phyloP scores from a whole-genome alignment of 495 filamentous ascomycete species.

The Penicillium soppii region DNA sequence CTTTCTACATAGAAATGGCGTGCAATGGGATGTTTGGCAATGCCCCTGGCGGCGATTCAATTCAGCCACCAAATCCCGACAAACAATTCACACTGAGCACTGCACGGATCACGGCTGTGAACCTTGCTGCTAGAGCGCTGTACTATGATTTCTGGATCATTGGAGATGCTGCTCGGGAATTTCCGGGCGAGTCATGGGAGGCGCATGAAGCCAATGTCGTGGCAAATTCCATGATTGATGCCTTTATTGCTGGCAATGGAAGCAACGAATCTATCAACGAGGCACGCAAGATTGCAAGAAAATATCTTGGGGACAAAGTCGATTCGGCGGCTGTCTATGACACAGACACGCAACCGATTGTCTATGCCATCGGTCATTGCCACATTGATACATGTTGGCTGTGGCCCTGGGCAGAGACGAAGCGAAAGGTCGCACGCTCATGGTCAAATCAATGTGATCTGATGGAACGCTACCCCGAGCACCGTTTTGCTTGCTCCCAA shows the following conservation, averaged over 20 bases:
- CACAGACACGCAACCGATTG: slow-evolving; percentile 66
- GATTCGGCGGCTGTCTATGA: slow-evolving; percentile 85
- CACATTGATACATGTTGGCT: slow-evolving; percentile 98
- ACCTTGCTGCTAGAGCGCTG: slow-evolving; percentile 77
- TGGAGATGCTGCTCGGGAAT: slow-evolving; percentile 80
- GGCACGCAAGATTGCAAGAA: slow-evolving; percentile 75
- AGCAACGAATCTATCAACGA: slow-evolving; percentile 73
- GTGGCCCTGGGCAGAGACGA: slow-evolving; percentile 99
- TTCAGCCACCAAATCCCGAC: slow-evolving; percentile 84
- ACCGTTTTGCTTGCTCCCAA: slow-evolving; percentile 86
- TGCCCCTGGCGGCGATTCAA: slow-evolving; percentile 76
- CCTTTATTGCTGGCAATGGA: slow-evolving; percentile 75
- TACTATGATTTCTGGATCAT: slow-evolving; percentile 96
- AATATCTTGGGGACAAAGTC: slow-evolving; percentile 78
- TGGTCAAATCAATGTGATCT: slow-evolving; percentile 96
- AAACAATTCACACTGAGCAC: slow-evolving; percentile 70
- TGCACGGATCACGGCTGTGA: slow-evolving; percentile 88
- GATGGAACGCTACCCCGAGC: slow-evolving; percentile 92
- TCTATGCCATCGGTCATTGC: slow-evolving; percentile 90
- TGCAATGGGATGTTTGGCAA: slow-evolving; percentile 99
- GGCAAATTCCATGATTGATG: slow-evolving; percentile 82
- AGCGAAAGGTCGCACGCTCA: slow-evolving; percentile 91
- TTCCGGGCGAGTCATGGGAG: slow-evolving; percentile 79
- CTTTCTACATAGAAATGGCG: slow-evolving; percentile 95
- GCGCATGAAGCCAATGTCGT: slow-evolving; percentile 80